Evolutionary conservation across 1,284 basidiomycete species (phyloP), one percentile per base, ranked within the genome.

Genomic region (Xerocomus minutiporus): DNA sequence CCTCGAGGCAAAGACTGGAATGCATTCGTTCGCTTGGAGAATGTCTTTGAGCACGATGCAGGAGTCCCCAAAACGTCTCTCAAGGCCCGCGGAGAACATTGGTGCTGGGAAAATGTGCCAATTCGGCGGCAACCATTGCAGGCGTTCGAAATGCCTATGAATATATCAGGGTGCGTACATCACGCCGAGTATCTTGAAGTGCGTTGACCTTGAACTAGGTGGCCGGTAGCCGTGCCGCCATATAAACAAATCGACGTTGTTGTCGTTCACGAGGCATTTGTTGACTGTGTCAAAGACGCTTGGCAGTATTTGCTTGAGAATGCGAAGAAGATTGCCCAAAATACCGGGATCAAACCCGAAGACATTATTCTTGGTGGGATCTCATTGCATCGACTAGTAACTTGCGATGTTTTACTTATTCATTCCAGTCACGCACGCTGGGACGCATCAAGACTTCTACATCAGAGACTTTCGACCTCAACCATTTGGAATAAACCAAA

Each of bases 291-390:
- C 29, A 66, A 64, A 28, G 67, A 72, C n/a, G 77, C 76, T 5
- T 80, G 79, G 79, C 54, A 63, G 31, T 73, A 71, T 50, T 61
- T 79, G 0, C 67, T 77, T 8, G 54, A 68, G 4, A 60, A 71
- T 8, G 76, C 71, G 3, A 61, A 61, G 26, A 52, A 53, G 13
- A 55, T 78, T 8, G 73, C 73, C 0, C 51, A 61, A 15, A 58
- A 64, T 28, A 66, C 71, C 50, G 62, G 61, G n/a, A 62, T 78
- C 26, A 56, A 67, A 53, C 75, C 77, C 0, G 71, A 77, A 54
- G 71, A 78, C 4, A 51, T 80, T 7, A 71, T 79, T 20, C 64
- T 80, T 8, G 70, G 78, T 80, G 34, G 20, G 71, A 59, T 23
- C 6, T 6, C 4, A 3, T 31, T 28, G 5, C n/a, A 5, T 20